Conservation (phyloP, 495 filamentous ascomycete species). For the Halenospora varia region DNA sequence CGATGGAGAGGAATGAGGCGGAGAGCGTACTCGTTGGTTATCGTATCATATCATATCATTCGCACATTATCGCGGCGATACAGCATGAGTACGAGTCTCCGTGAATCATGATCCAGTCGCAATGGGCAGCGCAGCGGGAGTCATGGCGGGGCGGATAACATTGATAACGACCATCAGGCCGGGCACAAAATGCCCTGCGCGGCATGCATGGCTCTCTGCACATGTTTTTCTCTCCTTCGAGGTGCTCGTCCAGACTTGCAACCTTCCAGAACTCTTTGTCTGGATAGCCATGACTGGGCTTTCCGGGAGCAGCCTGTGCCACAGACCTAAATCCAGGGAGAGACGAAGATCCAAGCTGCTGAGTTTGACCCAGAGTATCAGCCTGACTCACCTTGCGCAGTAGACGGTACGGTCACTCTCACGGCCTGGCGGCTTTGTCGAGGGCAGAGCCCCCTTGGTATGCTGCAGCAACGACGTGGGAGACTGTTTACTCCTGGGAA, state of each 20-base stretch:
- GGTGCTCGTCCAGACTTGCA: background rate
- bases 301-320: background rate
- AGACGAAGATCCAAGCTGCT: slow-evolving; percentile 11
- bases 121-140: background rate
- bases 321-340: slow-evolving; percentile 7
- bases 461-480: background rate
- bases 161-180: background rate
- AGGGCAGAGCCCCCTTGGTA: background rate
- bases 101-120: background rate
- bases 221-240: background rate
- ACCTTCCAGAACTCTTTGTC: background rate
- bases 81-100: too few species aligned
- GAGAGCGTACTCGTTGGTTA: too few species aligned
- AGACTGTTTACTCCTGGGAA: slow-evolving; percentile 12
- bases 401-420: background rate
- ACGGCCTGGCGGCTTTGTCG: background rate
- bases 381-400: slow-evolving; percentile 10
- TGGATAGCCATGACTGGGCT: background rate
- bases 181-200: background rate
- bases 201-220: background rate
- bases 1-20: too few species aligned
- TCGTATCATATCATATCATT: background rate
- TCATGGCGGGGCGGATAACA: background rate
- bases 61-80: background rate
- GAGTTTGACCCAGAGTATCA: slow-evolving; percentile 11